These are phyloP conservation scores for Kodamaea kaohsiungensis DNA, from an alignment of 805 yeast species.

Conservation along the genomic window DNA sequence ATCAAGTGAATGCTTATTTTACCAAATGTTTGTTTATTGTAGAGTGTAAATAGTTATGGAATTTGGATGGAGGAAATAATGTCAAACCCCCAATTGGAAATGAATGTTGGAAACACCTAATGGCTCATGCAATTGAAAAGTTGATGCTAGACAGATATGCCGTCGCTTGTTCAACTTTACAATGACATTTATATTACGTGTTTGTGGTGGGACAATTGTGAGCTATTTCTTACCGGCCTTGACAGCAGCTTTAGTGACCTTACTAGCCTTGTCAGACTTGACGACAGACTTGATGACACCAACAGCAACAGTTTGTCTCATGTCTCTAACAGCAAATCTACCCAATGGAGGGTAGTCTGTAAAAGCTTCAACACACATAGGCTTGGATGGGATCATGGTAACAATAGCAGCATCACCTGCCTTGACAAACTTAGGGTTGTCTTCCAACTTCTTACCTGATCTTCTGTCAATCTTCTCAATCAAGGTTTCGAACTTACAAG, in stretches of 20 bases:
- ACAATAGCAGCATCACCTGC: conserved; percentile 43
- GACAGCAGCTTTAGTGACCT: conserved; percentile 94
- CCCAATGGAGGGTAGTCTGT: conserved; percentile 48
- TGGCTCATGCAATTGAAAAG: no score
- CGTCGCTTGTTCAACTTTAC: no score
- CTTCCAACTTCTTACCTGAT: conserved; percentile 39
- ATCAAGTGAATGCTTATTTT: no score
- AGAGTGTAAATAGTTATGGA: no score
- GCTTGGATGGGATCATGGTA: conserved; percentile 45
- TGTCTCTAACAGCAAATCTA: conserved; percentile 84
- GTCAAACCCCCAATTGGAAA: no score
- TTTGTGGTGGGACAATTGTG: no score
- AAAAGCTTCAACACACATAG: conserved; percentile 47
- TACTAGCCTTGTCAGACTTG: conserved; percentile 82
- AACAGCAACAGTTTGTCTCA: conserved; percentile 99
- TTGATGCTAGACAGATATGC: no score
- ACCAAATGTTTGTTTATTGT: no score
- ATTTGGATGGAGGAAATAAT: no score
- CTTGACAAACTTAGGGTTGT: conserved; percentile 36
- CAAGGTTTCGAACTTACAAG: conserved; percentile 82
- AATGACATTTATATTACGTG: no score
- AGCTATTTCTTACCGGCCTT: conserved; percentile 66
- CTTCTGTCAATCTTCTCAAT: conserved; percentile 87
- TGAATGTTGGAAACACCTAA: no score
- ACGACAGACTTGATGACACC: conserved; percentile 97